Evolutionary conservation across 352 stramenopile species (phyloP).

Genomic region (Phytophthora constricta): DNA sequence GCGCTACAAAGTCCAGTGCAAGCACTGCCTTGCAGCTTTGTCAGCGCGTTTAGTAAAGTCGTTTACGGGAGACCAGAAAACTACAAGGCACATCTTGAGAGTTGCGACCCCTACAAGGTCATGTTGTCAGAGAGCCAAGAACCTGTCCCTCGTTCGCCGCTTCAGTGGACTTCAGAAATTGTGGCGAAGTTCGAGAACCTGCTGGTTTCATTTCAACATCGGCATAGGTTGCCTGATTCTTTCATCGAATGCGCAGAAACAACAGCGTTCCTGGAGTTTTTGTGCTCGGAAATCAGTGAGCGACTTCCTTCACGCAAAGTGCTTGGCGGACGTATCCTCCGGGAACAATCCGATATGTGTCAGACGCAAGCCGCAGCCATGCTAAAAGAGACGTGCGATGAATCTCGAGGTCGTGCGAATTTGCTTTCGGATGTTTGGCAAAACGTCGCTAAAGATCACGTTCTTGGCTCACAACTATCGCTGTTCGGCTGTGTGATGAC

Average conservation of each 20-base stretch:
- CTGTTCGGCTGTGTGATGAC: neutral
- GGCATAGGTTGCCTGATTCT: constrained; percentile 4
- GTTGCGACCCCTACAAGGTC: neutral
- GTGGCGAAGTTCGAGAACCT: neutral
- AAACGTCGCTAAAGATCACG: neutral
- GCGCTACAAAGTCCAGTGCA: neutral
- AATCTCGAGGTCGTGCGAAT: neutral
- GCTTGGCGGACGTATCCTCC: neutral
- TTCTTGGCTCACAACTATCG: no score
- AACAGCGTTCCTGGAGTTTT: neutral
- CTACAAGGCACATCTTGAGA: neutral
- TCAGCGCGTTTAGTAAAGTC: neutral
- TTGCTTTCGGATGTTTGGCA: neutral
- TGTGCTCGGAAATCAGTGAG: constrained; percentile 2
- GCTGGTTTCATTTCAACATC: constrained; percentile 9
- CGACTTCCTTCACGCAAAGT: constrained; percentile 3
- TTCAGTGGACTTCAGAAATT: neutral
- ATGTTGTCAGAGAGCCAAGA: neutral
- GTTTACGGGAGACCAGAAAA: neutral
- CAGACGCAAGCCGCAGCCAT: neutral
- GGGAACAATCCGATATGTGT: neutral
- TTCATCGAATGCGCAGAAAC: constrained; percentile 12
- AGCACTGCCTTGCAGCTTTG: neutral
- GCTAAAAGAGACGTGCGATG: neutral
- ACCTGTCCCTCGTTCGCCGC: neutral